Conservation (phyloP, 768 basidiomycete species). For the Obba rivulosa region DNA sequence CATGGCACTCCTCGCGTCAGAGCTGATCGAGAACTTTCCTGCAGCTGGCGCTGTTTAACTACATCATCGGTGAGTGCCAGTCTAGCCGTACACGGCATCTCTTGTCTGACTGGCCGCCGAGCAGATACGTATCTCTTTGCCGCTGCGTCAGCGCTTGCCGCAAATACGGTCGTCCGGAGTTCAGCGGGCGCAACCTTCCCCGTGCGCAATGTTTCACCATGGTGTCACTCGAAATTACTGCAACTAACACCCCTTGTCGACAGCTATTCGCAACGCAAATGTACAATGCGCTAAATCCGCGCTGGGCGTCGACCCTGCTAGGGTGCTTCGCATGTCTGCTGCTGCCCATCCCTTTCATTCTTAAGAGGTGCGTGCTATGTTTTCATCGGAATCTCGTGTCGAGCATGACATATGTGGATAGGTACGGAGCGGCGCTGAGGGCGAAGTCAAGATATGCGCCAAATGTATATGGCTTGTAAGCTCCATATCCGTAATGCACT, state of each 20-base stretch:
- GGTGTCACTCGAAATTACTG: background rate
- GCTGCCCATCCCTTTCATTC: slow-evolving; percentile 35
- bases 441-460: slow-evolving; percentile 2
- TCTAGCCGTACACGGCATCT: background rate
- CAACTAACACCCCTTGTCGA: background rate
- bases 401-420: background rate
- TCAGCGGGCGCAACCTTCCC: slow-evolving; percentile 37
- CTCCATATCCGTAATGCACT: too few species aligned
- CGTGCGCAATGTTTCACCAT: slow-evolving; percentile 2
- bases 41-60: slow-evolving; percentile 51
- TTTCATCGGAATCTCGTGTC: background rate
- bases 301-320: slow-evolving; percentile 56
- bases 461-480: too few species aligned
- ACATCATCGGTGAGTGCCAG: slow-evolving; percentile 39
- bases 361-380: slow-evolving; percentile 9
- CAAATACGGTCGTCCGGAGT: slow-evolving; percentile 48
- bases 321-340: slow-evolving; percentile 46
- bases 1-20: background rate
- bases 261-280: slow-evolving; percentile 50
- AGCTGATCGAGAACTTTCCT: background rate
- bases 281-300: slow-evolving; percentile 43
- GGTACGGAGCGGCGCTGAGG: slow-evolving; percentile 8
- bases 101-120: background rate
- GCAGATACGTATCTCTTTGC: slow-evolving; percentile 44
- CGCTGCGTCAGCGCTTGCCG: slow-evolving; percentile 54